Evolutionary conservation across 148 eudicot species (phyloP).

Genomic region (Euryodendron excelsum): DNA sequence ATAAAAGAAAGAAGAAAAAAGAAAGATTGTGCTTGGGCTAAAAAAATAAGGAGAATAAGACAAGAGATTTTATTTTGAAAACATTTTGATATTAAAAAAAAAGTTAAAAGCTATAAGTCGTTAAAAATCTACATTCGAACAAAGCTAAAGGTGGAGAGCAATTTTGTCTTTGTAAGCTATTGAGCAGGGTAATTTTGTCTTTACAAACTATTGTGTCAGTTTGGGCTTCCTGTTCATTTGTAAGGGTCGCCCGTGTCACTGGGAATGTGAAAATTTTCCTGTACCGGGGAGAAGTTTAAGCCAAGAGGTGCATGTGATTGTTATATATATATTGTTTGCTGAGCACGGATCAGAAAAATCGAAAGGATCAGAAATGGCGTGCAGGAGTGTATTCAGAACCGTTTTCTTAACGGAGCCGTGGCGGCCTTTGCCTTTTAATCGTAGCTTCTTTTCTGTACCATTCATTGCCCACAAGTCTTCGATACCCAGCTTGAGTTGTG

Average conservation of each 20-base stretch:
- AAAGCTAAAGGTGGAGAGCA: too few species aligned
- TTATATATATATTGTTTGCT: background rate
- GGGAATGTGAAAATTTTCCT: background rate
- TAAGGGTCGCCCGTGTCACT: background rate
- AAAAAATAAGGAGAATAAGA: too few species aligned
- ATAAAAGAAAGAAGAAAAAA: too few species aligned
- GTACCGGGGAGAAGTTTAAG: background rate
- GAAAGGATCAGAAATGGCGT: constrained; percentile 45
- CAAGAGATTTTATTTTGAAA: too few species aligned
- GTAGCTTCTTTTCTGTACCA: constrained; percentile 9
- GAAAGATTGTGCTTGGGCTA: too few species aligned
- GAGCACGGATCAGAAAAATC: background rate
- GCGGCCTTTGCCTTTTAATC: constrained; percentile 31
- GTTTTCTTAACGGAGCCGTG: constrained; percentile 48
- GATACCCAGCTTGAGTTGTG: constrained; percentile 18
- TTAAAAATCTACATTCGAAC: too few species aligned
- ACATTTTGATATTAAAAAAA: too few species aligned
- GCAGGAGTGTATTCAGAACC: constrained; percentile 49
- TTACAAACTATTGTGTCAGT: too few species aligned
- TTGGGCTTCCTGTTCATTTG: too few species aligned
- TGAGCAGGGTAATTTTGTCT: too few species aligned
- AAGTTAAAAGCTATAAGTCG: too few species aligned
- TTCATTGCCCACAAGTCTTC: constrained; percentile 7
- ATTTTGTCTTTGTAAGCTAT: too few species aligned
- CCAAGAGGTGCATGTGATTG: background rate